Percentiles rank a stretch among this genome's conserved stretches.
Evolutionary conservation across 78 protist species (phyloP).

Genomic region (Bodo saltans): DNA sequence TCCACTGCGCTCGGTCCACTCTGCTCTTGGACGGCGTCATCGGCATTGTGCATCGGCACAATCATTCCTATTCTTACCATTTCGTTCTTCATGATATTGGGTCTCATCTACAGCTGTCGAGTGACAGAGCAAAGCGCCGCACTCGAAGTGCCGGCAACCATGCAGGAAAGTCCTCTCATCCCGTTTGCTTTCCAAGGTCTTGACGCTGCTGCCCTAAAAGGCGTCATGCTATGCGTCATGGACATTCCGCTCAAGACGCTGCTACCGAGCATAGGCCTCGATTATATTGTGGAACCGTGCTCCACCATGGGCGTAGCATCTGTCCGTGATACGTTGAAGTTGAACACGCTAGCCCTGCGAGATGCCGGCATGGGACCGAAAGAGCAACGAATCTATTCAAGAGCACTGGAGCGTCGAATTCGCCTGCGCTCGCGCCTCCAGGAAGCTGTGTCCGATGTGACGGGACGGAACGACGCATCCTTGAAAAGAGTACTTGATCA

Average conservation of each 20-base stretch:
- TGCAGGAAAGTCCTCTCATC: neutral
- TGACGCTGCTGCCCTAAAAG: neutral
- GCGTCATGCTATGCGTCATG: neutral
- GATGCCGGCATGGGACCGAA: neutral
- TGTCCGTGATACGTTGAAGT: neutral
- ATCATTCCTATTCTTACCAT: neutral
- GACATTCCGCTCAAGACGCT: neutral
- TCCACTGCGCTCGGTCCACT: neutral
- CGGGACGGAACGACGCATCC: too few species aligned
- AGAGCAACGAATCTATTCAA: neutral
- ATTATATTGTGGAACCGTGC: neutral
- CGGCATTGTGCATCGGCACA: neutral
- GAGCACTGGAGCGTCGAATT: neutral
- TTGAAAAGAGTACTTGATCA: too few species aligned
- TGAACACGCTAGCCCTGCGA: neutral
- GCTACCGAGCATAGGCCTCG: neutral
- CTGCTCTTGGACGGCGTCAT: neutral
- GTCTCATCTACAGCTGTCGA: neutral
- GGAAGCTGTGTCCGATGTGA: too few species aligned
- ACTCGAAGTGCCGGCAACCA: neutral
- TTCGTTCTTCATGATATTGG: neutral
- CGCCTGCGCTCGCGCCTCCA: neutral
- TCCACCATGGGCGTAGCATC: neutral
- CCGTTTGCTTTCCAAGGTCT: neutral
- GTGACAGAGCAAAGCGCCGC: neutral